Base-by-base conservation (phyloP, 768 basidiomycete genomes). In the Termitomyces sp. region DNA sequence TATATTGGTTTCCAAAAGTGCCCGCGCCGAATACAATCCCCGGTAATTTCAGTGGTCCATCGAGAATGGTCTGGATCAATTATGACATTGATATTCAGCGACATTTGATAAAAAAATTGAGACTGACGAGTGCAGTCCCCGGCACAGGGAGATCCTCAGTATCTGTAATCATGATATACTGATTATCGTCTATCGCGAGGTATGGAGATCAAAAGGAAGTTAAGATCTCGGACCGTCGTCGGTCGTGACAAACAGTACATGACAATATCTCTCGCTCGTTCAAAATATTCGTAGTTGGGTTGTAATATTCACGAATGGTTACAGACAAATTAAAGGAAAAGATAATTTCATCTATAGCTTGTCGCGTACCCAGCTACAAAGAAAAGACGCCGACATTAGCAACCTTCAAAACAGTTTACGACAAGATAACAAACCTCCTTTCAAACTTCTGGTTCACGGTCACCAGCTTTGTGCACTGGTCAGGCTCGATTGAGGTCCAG, bases 401-500 rank as follows among this genome's bases (percentile, higher is more conserved):
- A 50, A 51, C 43, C 63, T 32, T 42, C 37, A 10, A n/a, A 37
- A 43, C 17, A 19, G 53, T n/a, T 43, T 40, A 38, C 10, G 41
- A 9, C 46, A 1, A 49, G 10, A 19, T n/a, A 23, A 69, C 84
- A 54, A 46, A 87, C 91, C 78, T 83, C 77, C 85, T 87, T 8
- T 86, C 80, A 63, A 92, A 91, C 63, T 83, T 86, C 68, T 88
- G 85, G 75, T 86, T 84, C 38, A 90, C 81, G 43, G 79, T 69
- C 68, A 84, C 65, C 58, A 93, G 43, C 74, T 93, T 93, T 53
- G 81, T 89, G 62, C 82, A 82, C 72, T 94, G 85, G 66, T 87
- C 78, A 38, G 80, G 85, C 69, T 89, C 79, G 68, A 94, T 81
- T 56, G 82, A 79, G 73, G 91, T 90, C 90, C 90, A 95, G n/a